These are phyloP conservation scores for Fonsecaea erecta DNA, from an alignment of 2,329 filamentous ascomycete genomes.

Conservation along the genomic window DNA sequence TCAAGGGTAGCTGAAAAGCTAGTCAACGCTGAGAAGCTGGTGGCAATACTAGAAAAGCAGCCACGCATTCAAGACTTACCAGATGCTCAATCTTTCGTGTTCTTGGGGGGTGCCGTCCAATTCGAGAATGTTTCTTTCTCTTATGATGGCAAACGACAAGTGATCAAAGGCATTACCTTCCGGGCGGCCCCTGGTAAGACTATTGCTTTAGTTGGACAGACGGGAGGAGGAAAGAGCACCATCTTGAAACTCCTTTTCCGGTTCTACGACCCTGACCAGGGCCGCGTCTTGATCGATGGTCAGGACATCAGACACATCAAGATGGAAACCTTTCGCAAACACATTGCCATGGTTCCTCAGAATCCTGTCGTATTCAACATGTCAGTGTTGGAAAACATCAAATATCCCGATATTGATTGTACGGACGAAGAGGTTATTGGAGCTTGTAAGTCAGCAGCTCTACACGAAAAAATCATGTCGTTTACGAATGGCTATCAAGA, in stretches of 20 bases:
- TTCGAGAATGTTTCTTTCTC: conserved; percentile 59
- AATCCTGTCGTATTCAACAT: conserved; percentile 68
- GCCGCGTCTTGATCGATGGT: conserved; percentile 58
- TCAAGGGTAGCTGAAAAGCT: conserved; percentile 58
- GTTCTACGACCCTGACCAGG: conserved; percentile 58
- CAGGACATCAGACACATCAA: conserved; percentile 64
- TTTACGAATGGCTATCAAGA: conserved; percentile 61
- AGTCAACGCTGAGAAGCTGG: conserved; percentile 64
- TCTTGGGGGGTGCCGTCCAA: conserved; percentile 52
- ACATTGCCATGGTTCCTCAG: conserved; percentile 68
- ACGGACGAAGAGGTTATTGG: conserved; percentile 64
- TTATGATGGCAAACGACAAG: conserved; percentile 56
- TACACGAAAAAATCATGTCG: conserved; percentile 66
- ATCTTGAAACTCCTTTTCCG: conserved; percentile 60
- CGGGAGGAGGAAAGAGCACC: conserved; percentile 63
- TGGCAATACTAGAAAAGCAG: conserved; percentile 56
- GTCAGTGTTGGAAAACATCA: conserved; percentile 67
- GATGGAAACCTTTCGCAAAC: conserved; percentile 61
- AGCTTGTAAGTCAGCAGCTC: conserved; percentile 65
- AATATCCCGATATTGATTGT: conserved; percentile 65
- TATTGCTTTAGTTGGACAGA: conserved; percentile 61
- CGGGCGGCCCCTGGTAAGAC: conserved; percentile 55
- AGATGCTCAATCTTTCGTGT: conserved; percentile 45
- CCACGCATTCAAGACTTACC: conserved; percentile 50
- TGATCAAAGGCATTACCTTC: conserved; percentile 56